These are phyloP conservation scores for Anaeromyces robustus DNA, from an alignment of 192 early-diverging fungal species.

Conservation along the genomic window DNA sequence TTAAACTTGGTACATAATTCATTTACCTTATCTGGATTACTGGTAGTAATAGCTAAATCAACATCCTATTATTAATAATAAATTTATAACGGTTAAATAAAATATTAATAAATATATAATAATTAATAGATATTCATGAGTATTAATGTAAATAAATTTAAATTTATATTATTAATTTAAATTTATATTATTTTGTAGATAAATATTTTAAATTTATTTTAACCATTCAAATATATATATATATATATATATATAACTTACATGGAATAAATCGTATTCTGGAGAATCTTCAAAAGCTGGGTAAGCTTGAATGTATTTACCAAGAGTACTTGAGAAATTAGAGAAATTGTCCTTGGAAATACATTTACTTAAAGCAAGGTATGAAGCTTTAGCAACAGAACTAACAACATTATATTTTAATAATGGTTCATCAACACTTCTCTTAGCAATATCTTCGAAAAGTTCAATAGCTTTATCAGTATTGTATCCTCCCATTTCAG, in stretches of 20 bases:
- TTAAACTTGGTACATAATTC: background rate
- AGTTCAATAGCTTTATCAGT: background rate
- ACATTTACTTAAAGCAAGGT: background rate
- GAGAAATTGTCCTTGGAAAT: background rate
- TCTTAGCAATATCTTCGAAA: background rate
- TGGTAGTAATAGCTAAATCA: background rate
- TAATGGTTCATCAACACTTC: background rate
- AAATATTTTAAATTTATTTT: too few relatives aligned
- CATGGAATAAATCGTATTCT: background rate
- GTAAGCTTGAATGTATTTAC: background rate
- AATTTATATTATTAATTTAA: too few relatives aligned
- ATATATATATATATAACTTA: background rate
- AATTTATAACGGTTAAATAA: too few relatives aligned
- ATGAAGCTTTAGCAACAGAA: background rate
- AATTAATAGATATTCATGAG: too few relatives aligned
- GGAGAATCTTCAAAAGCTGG: background rate
- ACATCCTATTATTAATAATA: background rate
- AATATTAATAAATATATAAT: too few relatives aligned
- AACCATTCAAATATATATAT: background rate
- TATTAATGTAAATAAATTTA: too few relatives aligned
- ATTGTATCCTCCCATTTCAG: background rate
- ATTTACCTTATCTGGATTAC: background rate
- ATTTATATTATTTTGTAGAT: too few relatives aligned
- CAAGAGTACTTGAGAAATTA: background rate
- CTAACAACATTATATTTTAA: background rate